phyloP scores from a whole-genome alignment of 345 rosid species.

The Eucalyptus globulus region DNA sequence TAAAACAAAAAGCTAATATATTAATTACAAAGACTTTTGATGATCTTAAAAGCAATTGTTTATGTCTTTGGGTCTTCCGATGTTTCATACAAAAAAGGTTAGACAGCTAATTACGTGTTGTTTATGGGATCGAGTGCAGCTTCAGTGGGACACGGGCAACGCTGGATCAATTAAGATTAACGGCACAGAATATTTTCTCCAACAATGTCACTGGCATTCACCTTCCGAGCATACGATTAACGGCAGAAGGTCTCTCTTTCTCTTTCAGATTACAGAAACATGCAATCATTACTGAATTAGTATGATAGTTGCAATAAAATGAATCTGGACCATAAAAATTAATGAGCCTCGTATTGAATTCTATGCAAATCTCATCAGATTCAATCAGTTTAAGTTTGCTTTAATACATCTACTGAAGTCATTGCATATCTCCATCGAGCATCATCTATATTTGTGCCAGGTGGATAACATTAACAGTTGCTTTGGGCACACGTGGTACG shows the following conservation, averaged over 20 bases:
- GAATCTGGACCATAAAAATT: not conserved
- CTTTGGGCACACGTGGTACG: not conserved
- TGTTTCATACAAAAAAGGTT: not conserved
- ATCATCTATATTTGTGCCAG: not conserved
- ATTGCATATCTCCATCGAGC: not conserved
- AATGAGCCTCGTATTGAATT: not conserved
- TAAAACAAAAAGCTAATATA: not conserved
- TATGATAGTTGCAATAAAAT: not conserved
- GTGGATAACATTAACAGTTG: not conserved
- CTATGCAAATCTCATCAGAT: not conserved
- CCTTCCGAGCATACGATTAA: constrained; percentile 75
- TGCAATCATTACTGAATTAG: not conserved
- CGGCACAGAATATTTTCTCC: constrained; percentile 35
- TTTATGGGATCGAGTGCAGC: constrained; percentile 8
- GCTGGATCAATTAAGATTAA: constrained; percentile 40
- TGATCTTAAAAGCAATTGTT: not conserved
- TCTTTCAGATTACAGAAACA: not conserved
- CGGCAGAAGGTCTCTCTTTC: constrained; percentile 30
- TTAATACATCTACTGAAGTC: not conserved
- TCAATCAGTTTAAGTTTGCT: not conserved
- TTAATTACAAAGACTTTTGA: not conserved
- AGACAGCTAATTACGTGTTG: not conserved
- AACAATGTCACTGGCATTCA: constrained; percentile 73
- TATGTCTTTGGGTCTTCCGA: not conserved
- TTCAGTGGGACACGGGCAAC: constrained; percentile 23